Percentiles rank a stretch among this genome's conserved stretches.
Evolutionary conservation across 164 flowering plant species (phyloP).

Genomic region (Tinospora cordifolia): DNA sequence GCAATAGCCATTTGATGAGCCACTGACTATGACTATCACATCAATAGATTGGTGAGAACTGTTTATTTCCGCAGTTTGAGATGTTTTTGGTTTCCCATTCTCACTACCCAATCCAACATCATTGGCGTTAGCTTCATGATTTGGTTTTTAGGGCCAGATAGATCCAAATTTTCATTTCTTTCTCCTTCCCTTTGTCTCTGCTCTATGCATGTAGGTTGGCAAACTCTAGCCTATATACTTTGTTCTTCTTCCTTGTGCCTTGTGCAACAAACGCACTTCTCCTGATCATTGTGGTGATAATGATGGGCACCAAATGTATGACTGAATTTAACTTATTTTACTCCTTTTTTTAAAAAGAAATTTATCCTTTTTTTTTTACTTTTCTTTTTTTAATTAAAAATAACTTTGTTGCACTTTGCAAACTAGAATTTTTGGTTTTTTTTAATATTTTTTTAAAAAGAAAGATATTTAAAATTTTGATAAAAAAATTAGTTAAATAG

Average conservation of each 20-base stretch:
- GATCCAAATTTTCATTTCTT: background rate
- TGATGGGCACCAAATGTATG: too few relatives aligned
- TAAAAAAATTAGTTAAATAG: too few relatives aligned
- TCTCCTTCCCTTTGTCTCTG: too few relatives aligned
- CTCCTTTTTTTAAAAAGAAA: too few relatives aligned
- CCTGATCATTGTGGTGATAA: background rate
- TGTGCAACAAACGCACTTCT: background rate
- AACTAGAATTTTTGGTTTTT: too few relatives aligned
- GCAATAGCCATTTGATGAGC: background rate
- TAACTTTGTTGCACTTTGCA: too few relatives aligned
- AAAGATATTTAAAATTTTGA: too few relatives aligned
- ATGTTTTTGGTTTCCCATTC: background rate
- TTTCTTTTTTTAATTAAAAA: too few relatives aligned
- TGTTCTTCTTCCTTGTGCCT: conserved; percentile 1
- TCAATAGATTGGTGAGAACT: background rate
- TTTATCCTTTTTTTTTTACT: too few relatives aligned
- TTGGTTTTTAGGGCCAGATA: background rate
- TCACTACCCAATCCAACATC: background rate
- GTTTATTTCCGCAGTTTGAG: conserved; percentile 1
- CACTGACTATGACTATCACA: background rate
- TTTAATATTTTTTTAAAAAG: too few relatives aligned
- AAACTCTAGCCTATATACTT: background rate
- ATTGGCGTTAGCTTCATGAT: background rate
- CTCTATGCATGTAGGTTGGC: too few relatives aligned
- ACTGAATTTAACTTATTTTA: too few relatives aligned